A percentile compares a stretch with the other conserved stretches of the same genome.
phyloP scores from a whole-genome alignment of 306 rosid genomes.

The Citrullus mucosospermus region DNA sequence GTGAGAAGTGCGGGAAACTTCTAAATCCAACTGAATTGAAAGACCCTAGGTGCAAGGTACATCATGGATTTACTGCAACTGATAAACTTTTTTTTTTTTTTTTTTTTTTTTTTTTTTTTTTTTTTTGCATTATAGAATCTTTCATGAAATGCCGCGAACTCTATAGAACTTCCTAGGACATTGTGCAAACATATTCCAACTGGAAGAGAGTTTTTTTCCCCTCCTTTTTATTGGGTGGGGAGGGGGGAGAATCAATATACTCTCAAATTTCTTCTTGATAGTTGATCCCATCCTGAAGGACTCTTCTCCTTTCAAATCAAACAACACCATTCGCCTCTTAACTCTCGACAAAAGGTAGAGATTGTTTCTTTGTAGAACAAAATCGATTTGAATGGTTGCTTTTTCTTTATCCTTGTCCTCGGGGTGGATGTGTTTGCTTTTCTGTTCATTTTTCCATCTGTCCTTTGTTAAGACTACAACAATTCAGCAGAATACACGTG shows the following conservation, averaged over 20 bases:
- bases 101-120: not conserved
- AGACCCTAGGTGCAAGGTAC: conserved; percentile 88
- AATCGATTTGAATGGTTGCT: not conserved
- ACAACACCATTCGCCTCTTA: not conserved
- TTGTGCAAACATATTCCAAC: not conserved
- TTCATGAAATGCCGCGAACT: not conserved
- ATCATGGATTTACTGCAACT: not conserved
- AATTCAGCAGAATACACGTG: too few relatives aligned
- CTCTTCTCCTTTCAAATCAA: not conserved
- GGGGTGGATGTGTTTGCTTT: too few relatives aligned
- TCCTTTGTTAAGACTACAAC: too few relatives aligned
- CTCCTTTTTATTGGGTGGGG: not conserved
- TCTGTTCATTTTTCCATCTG: too few relatives aligned
- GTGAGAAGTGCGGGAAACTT: conserved; percentile 93
- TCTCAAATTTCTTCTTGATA: not conserved
- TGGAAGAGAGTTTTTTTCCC: not conserved
- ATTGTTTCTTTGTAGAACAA: not conserved
- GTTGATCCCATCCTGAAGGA: not conserved
- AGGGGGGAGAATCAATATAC: too few relatives aligned
- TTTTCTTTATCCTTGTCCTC: not conserved
- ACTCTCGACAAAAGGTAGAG: not conserved
- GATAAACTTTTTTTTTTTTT: not conserved
- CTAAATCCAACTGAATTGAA: conserved; percentile 76
- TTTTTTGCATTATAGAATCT: not conserved
- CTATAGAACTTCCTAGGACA: not conserved